Evolutionary conservation across 2,329 filamentous ascomycete species (phyloP).

Genomic region (Xylariaceae sp.): DNA sequence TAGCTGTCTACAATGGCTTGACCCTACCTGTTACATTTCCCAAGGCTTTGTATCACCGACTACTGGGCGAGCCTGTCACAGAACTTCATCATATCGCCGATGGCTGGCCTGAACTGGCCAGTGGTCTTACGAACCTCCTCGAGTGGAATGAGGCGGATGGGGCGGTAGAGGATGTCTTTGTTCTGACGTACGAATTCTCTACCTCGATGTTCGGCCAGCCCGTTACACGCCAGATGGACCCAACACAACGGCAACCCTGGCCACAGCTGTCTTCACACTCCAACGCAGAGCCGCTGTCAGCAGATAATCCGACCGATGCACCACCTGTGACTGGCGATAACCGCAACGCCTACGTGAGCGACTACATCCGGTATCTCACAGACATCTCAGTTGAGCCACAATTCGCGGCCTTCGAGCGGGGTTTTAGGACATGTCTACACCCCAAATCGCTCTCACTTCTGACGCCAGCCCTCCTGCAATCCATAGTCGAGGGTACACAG

Average conservation of each 20-base stretch:
- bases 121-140: slow-evolving; percentile 67
- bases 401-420: slow-evolving; percentile 73
- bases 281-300: slow-evolving; percentile 24
- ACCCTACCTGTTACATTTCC: slow-evolving; percentile 90
- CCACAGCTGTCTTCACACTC: slow-evolving; percentile 44
- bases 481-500: slow-evolving; percentile 77
- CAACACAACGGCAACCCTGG: slow-evolving; percentile 42
- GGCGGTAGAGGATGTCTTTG: slow-evolving; percentile 75
- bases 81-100: slow-evolving; percentile 75
- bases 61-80: slow-evolving; percentile 66
- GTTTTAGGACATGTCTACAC: slow-evolving; percentile 74
- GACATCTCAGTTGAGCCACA: slow-evolving; percentile 73
- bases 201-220: slow-evolving; percentile 54
- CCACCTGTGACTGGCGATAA: slow-evolving; percentile 78
- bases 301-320: slow-evolving; percentile 50
- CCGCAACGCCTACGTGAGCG: slow-evolving; percentile 70
- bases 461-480: slow-evolving; percentile 65
- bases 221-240: slow-evolving; percentile 54
- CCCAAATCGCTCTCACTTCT: slow-evolving; percentile 69
- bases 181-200: slow-evolving; percentile 83
- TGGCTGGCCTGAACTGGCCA: slow-evolving; percentile 80
- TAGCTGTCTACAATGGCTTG: slow-evolving; percentile 90
- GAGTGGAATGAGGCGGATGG: slow-evolving; percentile 74
- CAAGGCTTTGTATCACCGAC: slow-evolving; percentile 73
- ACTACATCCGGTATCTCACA: slow-evolving; percentile 82